phyloP scores from a whole-genome alignment of 371 early-diverging fungal genomes.

The Cokeromyces recurvatus region DNA sequence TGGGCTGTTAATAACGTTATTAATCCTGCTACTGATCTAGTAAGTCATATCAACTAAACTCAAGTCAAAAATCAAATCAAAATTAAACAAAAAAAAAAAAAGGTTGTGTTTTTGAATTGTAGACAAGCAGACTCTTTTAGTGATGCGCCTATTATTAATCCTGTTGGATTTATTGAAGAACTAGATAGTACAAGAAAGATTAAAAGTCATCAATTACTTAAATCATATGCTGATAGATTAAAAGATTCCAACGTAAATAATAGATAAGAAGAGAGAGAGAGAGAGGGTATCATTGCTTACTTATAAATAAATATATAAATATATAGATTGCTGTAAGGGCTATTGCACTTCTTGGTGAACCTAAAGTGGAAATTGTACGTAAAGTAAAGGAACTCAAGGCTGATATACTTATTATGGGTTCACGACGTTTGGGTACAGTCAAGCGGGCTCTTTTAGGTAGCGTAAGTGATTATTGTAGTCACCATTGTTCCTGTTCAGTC shows the following conservation, averaged over 20 bases:
- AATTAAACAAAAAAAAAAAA: too few species aligned
- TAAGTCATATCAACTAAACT: constrained; percentile 1
- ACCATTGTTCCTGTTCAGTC: constrained; percentile 18
- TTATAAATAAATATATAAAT: too few species aligned
- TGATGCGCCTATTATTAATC: constrained; percentile 15
- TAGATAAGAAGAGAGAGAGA: too few species aligned
- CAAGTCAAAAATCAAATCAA: too few species aligned
- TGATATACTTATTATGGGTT: constrained; percentile 38
- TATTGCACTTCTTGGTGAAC: constrained; percentile 38
- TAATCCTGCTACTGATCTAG: constrained; percentile 16
- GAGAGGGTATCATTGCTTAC: too few species aligned
- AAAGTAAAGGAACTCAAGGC: constrained; percentile 37
- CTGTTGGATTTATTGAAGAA: constrained; percentile 9
- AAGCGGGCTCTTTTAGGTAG: constrained; percentile 30
- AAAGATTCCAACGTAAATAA: constrained; percentile 7
- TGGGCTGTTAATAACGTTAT: constrained; percentile 24
- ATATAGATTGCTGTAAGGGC: constrained; percentile 33
- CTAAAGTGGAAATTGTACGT: constrained; percentile 38
- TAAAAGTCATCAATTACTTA: constrained; percentile 16
- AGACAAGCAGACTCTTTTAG: constrained; percentile 12
- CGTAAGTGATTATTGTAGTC: constrained; percentile 29
- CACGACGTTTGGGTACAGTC: constrained; percentile 31
- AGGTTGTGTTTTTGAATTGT: constrained; percentile 18
- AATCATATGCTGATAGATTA: constrained; percentile 14
- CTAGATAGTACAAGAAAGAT: constrained; percentile 15